These are phyloP conservation scores for Rhexocercosporidium sp. DNA, from an alignment of 2,329 filamentous ascomycete species.

Conservation along the genomic window DNA sequence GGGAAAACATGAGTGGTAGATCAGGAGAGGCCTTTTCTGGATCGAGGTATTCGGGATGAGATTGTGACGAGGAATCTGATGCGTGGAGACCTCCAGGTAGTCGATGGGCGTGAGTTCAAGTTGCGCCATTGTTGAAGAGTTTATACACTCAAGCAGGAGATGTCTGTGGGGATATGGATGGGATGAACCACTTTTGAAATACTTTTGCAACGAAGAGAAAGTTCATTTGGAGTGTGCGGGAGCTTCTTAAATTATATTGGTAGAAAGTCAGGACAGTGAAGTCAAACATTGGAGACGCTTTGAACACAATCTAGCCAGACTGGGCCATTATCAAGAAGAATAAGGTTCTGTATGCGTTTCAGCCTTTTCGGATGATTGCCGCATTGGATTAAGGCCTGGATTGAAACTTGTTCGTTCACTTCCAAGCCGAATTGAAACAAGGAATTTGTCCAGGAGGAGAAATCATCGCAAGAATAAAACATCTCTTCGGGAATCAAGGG, in stretches of 20 bases:
- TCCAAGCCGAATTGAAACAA: neutral
- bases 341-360: constrained; percentile 3
- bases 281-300: neutral
- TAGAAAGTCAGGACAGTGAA: neutral
- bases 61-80: constrained; percentile 62
- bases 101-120: constrained; percentile 46
- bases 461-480: neutral
- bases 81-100: constrained; percentile 59
- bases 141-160: too few species aligned
- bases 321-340: neutral
- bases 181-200: neutral
- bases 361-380: neutral
- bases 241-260: neutral
- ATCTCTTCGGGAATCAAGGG: neutral
- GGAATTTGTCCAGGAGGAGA: neutral
- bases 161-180: neutral
- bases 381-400: neutral
- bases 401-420: neutral
- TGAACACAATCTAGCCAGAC: neutral
- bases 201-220: neutral
- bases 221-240: neutral
- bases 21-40: constrained; percentile 61
- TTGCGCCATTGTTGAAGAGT: constrained; percentile 14
- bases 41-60: constrained; percentile 69
- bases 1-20: constrained; percentile 67